Evolutionary conservation across 75 land plant species (phyloP).

Genomic region (Selaginella moellendorffii): DNA sequence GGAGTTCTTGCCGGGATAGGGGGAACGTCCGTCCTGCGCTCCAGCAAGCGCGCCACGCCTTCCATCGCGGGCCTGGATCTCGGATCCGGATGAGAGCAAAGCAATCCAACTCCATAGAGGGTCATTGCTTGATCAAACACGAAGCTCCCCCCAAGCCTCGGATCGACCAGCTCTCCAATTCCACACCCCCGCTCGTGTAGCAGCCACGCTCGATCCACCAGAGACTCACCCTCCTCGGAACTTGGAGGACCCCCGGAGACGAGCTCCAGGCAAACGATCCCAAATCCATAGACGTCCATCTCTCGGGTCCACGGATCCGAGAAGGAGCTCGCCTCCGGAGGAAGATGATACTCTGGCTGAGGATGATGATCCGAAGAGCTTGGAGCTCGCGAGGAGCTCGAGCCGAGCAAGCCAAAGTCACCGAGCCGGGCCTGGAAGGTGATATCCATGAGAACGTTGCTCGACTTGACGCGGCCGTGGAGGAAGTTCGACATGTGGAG

Average conservation of each 20-base stretch:
- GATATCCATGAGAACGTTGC: slow-evolving; percentile 28
- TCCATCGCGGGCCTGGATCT: neutral
- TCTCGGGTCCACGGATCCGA: neutral
- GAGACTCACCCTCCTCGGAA: too few relatives aligned
- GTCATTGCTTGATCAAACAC: slow-evolving; percentile 13
- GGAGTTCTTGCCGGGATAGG: too few relatives aligned
- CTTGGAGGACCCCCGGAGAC: neutral
- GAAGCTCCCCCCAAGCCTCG: neutral
- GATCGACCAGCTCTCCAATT: neutral
- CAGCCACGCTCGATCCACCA: neutral
- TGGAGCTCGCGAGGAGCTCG: neutral
- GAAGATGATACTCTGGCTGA: neutral
- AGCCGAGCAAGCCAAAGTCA: slow-evolving; percentile 15
- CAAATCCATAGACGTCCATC: neutral
- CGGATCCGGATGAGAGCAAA: slow-evolving; percentile 17
- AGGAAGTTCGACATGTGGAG: neutral
- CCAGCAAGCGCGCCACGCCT: too few relatives aligned
- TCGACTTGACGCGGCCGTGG: slow-evolving; percentile 24
- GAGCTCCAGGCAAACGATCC: neutral
- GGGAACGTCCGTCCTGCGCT: too few relatives aligned
- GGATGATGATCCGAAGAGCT: neutral
- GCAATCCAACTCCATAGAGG: neutral
- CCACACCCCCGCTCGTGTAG: neutral
- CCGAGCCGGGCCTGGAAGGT: slow-evolving; percentile 25
- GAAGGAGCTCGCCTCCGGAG: neutral